Base-by-base conservation (phyloP, 805 yeast genomes). In the Pichia nakasei region DNA sequence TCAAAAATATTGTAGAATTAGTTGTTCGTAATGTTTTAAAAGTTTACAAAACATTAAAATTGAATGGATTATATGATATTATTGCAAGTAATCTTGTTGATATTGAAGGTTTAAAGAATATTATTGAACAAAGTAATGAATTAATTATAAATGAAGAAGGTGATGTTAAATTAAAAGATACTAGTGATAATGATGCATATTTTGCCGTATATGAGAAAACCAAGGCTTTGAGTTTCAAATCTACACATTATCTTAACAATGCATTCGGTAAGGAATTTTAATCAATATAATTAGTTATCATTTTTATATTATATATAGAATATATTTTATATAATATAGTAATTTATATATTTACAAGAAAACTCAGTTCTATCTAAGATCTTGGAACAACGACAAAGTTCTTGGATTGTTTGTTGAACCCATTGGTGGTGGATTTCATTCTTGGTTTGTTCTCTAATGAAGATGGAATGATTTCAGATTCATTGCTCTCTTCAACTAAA, bases 151-250 rank as follows among this genome's bases (percentile, higher is more conserved):
- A 45, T 5, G 38, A 70, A 49, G 76, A 29, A 29, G 3, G 15
- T 29, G 13, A 29, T 78, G 8, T 48, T 57, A 20, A 75, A 24
- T 65, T 80, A 46, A 72, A 73, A 60, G 72, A 72, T 57, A 78
- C 76, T 24, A 35, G 22, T 51, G 75, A 77, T 45, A 70, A 70
- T 41, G 68, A 78, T 53, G 76, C 77, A 35, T 72, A 82, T 64
- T 87, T 84, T 52, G 82, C 80, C 51, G 74, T 84, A 34, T 73
- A 75, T 49, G 85, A 80, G 54, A 76, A 73, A 60, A 77, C 84
- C n/a, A 80, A 79, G 67, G 78, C 78, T 5, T 64, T 79, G 53
- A 71, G 76, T 31, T 78, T 73, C 65, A 72, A 76, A 55, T 73
- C 82, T 18, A 72, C 69, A 57, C 82, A 78, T 60, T 66, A 76